Evolutionary conservation across 345 rosid genomes (phyloP), one percentile per base, ranked within the genome.

Genomic region (Cardamine occulta): DNA sequence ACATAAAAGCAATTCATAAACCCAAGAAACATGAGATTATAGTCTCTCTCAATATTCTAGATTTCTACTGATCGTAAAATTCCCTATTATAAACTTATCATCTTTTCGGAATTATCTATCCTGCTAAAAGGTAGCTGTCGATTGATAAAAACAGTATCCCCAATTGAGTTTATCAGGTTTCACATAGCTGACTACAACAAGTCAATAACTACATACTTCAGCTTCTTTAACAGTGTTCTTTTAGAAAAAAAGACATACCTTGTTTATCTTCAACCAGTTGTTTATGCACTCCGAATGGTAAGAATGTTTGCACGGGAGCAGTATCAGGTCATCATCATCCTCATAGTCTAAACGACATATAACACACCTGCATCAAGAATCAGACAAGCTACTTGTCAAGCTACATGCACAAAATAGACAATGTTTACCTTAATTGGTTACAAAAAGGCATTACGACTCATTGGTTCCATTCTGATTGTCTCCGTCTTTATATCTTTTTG

Each of bases 211-310:
- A 3, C 3, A 49, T 35, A 29, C 21, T 66, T 14, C 9, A 26
- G 40, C 48, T 64, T 40, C 59, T 42, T 48, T 61, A 51, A 32
- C 42, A 19, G 31, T 24, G 15, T 66, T 49, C 9, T 8, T 26
- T 47, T 24, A 19, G 8, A 1, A 28, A 8, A 8, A 17, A 28
- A 34, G 29, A 29, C 45, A 21, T 56, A 74, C 99, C 97, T 85
- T 96, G 81, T 93, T 96, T 85, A 93, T 93, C 76, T 91, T 82
- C 86, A 96, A 86, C 99, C 99, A 96, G 80, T 91, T 83, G 68
- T 88, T 88, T 79, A 96, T 85, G 87, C 99, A 96, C 60, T 88
- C 99, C 12, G 91, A 80, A 77, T 96, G 99, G 79, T 96, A 96
- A 0, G 96, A 84, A 79, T 96, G 99, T 63, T 88, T 89, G 90